Evolutionary conservation across 192 early-diverging fungal genomes (phyloP).

Genomic region (Funneliformis mosseae): DNA sequence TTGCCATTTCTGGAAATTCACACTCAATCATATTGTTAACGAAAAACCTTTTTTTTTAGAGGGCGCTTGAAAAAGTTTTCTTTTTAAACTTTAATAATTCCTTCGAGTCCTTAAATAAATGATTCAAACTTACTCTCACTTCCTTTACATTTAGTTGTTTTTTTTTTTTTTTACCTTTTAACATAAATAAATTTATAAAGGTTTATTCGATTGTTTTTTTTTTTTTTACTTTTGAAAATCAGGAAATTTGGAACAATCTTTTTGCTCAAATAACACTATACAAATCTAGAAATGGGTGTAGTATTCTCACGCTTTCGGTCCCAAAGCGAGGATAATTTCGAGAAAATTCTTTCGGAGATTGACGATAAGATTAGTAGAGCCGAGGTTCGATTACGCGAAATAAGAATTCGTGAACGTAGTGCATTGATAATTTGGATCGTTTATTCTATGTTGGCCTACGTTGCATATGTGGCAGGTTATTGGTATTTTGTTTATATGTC

Average conservation of each 20-base stretch:
- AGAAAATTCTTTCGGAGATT: conserved; percentile 62
- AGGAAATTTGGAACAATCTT: too few species aligned
- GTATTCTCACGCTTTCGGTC: conserved; percentile 13
- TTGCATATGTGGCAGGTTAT: conserved; percentile 52
- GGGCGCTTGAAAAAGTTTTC: neutral
- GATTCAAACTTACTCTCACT: neutral
- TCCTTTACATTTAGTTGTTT: neutral
- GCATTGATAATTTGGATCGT: conserved; percentile 57
- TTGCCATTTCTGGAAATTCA: neutral
- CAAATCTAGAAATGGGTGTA: conserved; percentile 16
- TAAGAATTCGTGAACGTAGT: conserved; percentile 63
- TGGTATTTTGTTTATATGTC: conserved; percentile 51
- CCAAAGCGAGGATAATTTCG: conserved; percentile 44
- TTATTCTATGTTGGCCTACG: conserved; percentile 60
- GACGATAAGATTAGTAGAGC: conserved; percentile 65
- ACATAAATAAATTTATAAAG: neutral
- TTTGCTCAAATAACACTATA: neutral
- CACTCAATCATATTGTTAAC: neutral
- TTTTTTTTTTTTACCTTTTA: too few species aligned
- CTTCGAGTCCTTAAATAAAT: neutral
- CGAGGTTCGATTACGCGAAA: conserved; percentile 65
- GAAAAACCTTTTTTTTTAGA: neutral
- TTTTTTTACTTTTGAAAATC: neutral
- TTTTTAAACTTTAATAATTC: neutral
- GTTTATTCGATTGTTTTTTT: neutral